These are phyloP conservation scores for Kwoniella europaea DNA, from an alignment of 768 basidiomycete genomes.

Conservation along the genomic window DNA sequence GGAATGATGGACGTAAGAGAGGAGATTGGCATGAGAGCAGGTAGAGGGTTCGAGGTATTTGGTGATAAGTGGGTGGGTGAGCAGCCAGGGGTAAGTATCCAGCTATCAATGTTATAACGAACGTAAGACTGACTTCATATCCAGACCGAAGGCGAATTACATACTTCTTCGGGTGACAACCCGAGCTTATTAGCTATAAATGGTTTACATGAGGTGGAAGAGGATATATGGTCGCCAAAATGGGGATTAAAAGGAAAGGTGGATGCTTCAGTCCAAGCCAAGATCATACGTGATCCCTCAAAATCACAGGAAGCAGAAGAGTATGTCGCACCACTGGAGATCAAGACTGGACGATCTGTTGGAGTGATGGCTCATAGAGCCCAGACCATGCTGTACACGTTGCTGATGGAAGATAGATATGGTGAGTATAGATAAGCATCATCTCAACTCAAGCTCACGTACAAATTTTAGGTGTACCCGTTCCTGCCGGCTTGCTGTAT, in stretches of 20 bases:
- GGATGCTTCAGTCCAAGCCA: slow-evolving; percentile 80
- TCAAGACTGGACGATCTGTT: slow-evolving; percentile 86
- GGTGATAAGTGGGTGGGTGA: slow-evolving; percentile 65
- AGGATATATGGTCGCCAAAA: slow-evolving; percentile 95
- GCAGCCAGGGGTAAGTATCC: slow-evolving; percentile 65
- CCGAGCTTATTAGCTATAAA: slow-evolving; percentile 71
- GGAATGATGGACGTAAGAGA: slow-evolving; percentile 54
- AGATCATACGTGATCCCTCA: slow-evolving; percentile 63
- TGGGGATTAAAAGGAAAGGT: slow-evolving; percentile 96
- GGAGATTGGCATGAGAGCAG: slow-evolving; percentile 56
- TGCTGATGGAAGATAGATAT: slow-evolving; percentile 89
- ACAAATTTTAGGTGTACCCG: slow-evolving; percentile 64
- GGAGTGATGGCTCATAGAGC: slow-evolving; percentile 91
- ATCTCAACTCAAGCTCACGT: slow-evolving; percentile 4
- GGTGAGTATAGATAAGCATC: slow-evolving; percentile 50
- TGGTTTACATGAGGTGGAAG: slow-evolving; percentile 83
- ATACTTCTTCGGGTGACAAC: slow-evolving; percentile 66
- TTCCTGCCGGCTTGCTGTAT: slow-evolving; percentile 83
- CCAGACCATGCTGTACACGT: slow-evolving; percentile 95
- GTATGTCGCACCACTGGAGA: slow-evolving; percentile 73
- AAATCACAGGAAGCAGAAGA: slow-evolving; percentile 35
- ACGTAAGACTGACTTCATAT: neutral
- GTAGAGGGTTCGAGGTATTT: slow-evolving; percentile 53
- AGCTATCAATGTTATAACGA: neutral
- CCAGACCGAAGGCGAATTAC: slow-evolving; percentile 70